A percentile compares a stretch with the other conserved stretches of the same genome.
Evolutionary conservation across 225 moss, liverwort and hornwort genomes (phyloP).

Genomic region (Climacium dendroides): DNA sequence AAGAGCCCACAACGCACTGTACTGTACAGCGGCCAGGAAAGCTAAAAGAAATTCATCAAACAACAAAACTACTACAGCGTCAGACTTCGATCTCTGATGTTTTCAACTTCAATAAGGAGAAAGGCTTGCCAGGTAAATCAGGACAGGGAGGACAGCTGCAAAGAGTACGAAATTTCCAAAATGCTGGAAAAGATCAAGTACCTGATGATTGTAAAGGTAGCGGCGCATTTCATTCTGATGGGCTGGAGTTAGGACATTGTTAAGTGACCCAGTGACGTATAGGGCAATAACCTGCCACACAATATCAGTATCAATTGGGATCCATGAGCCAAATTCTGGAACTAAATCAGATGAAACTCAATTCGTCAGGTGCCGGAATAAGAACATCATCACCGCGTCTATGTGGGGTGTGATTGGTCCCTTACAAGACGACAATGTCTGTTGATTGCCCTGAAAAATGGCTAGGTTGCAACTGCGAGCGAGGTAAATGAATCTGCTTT

Average conservation of each 20-base stretch:
- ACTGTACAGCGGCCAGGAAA: background rate
- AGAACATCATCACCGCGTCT: background rate
- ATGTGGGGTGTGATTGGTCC: background rate
- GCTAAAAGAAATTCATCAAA: background rate
- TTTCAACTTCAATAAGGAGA: background rate
- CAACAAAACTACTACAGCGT: background rate
- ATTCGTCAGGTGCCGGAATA: background rate
- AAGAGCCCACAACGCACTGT: background rate
- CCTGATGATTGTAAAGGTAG: slow-evolving; percentile 97
- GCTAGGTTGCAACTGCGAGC: background rate
- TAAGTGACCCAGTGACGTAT: slow-evolving; percentile 68
- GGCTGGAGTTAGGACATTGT: slow-evolving; percentile 46
- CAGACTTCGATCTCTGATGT: background rate
- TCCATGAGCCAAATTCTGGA: background rate
- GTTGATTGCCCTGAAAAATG: background rate
- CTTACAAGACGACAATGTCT: background rate
- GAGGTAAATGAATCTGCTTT: background rate
- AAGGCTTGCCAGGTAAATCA: background rate
- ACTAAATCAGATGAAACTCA: background rate
- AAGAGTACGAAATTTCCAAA: background rate
- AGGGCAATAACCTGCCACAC: slow-evolving; percentile 56
- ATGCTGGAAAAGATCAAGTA: background rate
- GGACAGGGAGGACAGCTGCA: background rate
- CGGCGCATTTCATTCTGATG: slow-evolving; percentile 77
- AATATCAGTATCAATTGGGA: background rate